Percentiles rank a stretch among this genome's conserved stretches.
Conservation (phyloP, 1,139 yeast species). For the Lodderomyces parapsilosis region DNA sequence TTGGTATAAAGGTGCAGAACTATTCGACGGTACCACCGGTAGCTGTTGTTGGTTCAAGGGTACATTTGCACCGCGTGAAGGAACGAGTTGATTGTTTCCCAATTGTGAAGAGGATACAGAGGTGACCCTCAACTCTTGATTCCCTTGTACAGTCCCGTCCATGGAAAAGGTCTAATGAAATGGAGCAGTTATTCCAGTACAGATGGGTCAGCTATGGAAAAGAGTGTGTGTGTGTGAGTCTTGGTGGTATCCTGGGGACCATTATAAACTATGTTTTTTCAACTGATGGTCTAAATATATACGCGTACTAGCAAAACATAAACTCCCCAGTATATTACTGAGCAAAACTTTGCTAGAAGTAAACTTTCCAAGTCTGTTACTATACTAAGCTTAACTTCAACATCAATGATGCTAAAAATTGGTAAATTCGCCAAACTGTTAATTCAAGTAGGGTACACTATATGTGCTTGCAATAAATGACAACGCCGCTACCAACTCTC, state of each 20-base stretch:
- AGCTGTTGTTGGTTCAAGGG: not conserved
- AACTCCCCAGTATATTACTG: too few relatives aligned
- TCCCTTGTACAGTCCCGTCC: not conserved
- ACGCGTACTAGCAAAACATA: too few relatives aligned
- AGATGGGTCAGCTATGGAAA: not conserved
- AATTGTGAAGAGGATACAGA: not conserved
- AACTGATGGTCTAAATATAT: too few relatives aligned
- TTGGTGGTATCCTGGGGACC: not conserved
- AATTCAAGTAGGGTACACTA: too few relatives aligned
- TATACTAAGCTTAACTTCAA: too few relatives aligned
- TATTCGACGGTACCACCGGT: not conserved
- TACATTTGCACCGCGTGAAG: not conserved
- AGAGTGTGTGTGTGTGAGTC: not conserved
- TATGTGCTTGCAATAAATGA: not conserved
- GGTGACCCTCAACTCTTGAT: too few relatives aligned
- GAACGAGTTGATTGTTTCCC: not conserved
- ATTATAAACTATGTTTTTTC: too few relatives aligned
- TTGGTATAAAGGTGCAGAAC: not conserved
- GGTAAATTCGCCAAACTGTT: too few relatives aligned
- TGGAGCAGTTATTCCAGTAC: not conserved
- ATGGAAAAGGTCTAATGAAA: not conserved
- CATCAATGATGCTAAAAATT: too few relatives aligned
- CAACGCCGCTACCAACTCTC: not conserved
- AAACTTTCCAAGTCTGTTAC: too few relatives aligned
- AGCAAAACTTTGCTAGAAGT: too few relatives aligned